phyloP scores from a whole-genome alignment of 371 early-diverging fungal genomes.

The Choanephora cucurbitarum region DNA sequence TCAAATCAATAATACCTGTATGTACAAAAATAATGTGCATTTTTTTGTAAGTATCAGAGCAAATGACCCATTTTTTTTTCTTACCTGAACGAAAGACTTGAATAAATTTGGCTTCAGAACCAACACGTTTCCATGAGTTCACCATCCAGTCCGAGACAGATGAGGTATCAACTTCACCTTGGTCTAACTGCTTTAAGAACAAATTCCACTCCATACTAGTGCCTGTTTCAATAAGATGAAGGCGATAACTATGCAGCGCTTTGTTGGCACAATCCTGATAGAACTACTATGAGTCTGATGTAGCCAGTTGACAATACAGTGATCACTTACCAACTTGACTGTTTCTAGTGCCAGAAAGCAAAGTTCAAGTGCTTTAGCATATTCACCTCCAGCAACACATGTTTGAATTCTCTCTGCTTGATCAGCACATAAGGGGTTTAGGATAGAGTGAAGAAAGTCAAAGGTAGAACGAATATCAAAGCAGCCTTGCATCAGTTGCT shows the following conservation, averaged over 20 bases:
- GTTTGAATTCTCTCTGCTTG: constrained; percentile 25
- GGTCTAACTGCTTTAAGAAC: constrained; percentile 56
- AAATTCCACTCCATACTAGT: constrained; percentile 63
- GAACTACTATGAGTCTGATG: neutral
- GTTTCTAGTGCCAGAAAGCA: constrained; percentile 71
- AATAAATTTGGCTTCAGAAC: constrained; percentile 22
- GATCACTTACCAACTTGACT: constrained; percentile 68
- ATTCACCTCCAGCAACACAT: constrained; percentile 35
- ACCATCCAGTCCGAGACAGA: constrained; percentile 43
- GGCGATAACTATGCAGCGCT: constrained; percentile 27
- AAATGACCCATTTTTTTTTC: neutral
- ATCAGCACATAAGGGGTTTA: constrained; percentile 54
- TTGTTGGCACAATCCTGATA: constrained; percentile 30
- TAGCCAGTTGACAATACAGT: neutral
- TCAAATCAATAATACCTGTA: constrained; percentile 29
- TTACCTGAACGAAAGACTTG: constrained; percentile 34
- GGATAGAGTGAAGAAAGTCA: constrained; percentile 53
- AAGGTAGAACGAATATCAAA: constrained; percentile 57
- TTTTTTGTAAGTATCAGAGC: too few species aligned
- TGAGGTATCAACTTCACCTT: constrained; percentile 28
- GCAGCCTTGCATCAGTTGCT: constrained; percentile 50
- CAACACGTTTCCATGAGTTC: constrained; percentile 36
- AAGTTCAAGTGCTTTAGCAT: constrained; percentile 54
- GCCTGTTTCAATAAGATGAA: constrained; percentile 24
- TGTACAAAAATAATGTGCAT: too few species aligned